Conservation (phyloP, 2,329 filamentous ascomycete species). For the Fusarium azukiicola region DNA sequence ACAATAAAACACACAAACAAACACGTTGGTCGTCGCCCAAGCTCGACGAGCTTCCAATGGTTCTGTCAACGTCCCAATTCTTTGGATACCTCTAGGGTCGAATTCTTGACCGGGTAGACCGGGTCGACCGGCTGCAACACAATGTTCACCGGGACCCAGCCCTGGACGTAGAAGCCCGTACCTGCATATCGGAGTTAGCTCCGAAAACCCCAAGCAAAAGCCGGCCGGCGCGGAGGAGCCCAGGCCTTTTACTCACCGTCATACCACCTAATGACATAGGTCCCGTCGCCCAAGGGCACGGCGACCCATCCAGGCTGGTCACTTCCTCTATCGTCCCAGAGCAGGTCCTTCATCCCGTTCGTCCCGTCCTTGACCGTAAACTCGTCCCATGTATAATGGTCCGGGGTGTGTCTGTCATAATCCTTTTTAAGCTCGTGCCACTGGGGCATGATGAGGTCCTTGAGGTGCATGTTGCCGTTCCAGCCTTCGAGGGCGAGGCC, state of each 20-base stretch:
- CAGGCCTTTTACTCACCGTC: constrained; percentile 27
- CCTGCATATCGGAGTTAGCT: constrained; percentile 26
- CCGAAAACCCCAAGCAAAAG: neutral
- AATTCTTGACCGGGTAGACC: too few relatives aligned
- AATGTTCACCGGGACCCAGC: constrained; percentile 35
- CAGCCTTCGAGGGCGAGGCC: constrained; percentile 32
- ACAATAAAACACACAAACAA: too few relatives aligned
- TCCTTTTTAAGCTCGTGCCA: neutral
- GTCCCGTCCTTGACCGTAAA: constrained; percentile 23
- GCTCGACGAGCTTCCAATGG: too few relatives aligned
- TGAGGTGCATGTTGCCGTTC: constrained; percentile 33
- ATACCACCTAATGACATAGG: constrained; percentile 37
- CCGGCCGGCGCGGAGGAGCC: neutral
- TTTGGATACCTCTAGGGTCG: too few relatives aligned
- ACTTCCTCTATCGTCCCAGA: constrained; percentile 1
- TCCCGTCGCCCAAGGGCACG: constrained; percentile 2
- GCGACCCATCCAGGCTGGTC: constrained; percentile 41
- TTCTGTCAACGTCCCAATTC: neutral
- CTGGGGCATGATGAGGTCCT: constrained; percentile 4
- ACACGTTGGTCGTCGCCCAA: too few relatives aligned
- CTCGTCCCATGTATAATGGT: constrained; percentile 30
- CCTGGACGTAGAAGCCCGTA: constrained; percentile 19
- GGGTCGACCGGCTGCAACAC: neutral
- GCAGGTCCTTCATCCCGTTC: constrained; percentile 19
- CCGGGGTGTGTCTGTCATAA: neutral